Base-by-base conservation (phyloP, 208 protist genomes). In the Trypanosoma mega region DNA sequence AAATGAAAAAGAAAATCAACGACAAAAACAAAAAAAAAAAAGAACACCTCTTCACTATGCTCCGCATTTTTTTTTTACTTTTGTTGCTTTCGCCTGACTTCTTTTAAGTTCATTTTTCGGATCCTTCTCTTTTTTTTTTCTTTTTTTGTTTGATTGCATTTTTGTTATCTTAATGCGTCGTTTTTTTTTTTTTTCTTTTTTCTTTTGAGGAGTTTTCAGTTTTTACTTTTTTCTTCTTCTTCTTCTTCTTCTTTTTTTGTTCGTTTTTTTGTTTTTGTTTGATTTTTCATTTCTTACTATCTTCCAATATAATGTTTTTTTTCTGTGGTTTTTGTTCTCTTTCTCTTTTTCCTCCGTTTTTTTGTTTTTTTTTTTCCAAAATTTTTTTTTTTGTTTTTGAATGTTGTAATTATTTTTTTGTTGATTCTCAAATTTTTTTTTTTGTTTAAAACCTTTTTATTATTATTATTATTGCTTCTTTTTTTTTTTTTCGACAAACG, bases 191-290 rank as follows among this genome's bases (percentile, higher is more conserved):
- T 54, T 33, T 31, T 54, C 48, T 9, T 16, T 31, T 4, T n/a
- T 18, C 48, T 31, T 8, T 16, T 54, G n/a, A 27, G 33, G 30
- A 27, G 41, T 36, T 56, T 24, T 56, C 44, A 56, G 2, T 71
- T 18, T 54, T 55, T 53, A 50, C 48, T 53, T 41, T 30, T 57
- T 61, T 54, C 20, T 29, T 72, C 71, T 47, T 53, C 6, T 54
- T 37, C 48, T 46, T 41, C 20, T 59, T 60, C 11, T 27, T 60
- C 1, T 34, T 72, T 20, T 46, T 63, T 33, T 54, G 54, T n/a
- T 45, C 57, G 1, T 7, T 56, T 3, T 63, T 63, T 20, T 66
- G 50, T 61, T 57, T 29, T 30, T 62, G 37, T 39, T 52, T n/a
- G 26, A 46, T 51, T 4, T 20, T 21, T 51, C 23, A 20, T 26